These are phyloP conservation scores for Fusarium decemcellulare DNA, from an alignment of 2,329 filamentous ascomycete genomes.

Conservation along the genomic window DNA sequence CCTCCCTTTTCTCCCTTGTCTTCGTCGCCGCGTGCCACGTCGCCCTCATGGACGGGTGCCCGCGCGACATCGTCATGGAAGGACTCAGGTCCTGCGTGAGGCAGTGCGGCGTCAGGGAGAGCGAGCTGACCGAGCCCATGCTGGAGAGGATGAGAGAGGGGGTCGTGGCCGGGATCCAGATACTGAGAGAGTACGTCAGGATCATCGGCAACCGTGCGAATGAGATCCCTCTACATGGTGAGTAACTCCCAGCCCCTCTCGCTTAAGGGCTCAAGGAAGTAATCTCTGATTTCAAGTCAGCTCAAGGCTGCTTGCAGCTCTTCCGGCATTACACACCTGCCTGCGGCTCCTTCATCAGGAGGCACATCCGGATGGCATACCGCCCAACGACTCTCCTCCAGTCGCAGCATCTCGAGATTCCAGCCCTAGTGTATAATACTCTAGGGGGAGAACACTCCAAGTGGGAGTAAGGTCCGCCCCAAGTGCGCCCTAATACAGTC, in stretches of 20 bases:
- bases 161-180: slow-evolving; percentile 19
- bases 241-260: neutral
- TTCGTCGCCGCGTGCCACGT: slow-evolving; percentile 34
- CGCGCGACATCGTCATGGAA: neutral
- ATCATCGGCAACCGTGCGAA: slow-evolving; percentile 28
- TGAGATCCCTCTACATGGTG: slow-evolving; percentile 33
- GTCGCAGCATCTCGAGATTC: slow-evolving; percentile 24
- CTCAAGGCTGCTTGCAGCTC: slow-evolving; percentile 16
- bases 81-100: slow-evolving; percentile 16
- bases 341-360: slow-evolving; percentile 13
- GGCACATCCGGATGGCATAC: slow-evolving; percentile 8
- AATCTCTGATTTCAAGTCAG: slow-evolving; percentile 7
- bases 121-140: slow-evolving; percentile 15
- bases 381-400: slow-evolving; percentile 23
- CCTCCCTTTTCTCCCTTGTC: slow-evolving; percentile 27
- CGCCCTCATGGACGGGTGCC: slow-evolving; percentile 15
- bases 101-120: slow-evolving; percentile 21
- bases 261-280: too few species aligned
- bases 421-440: slow-evolving; percentile 25
- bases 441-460: slow-evolving; percentile 23
- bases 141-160: slow-evolving; percentile 24
- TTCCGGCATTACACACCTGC: slow-evolving; percentile 17
- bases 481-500: neutral
- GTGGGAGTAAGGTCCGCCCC: slow-evolving; percentile 18
- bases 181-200: slow-evolving; percentile 20